Conservation (phyloP, 805 yeast species). For the Metschnikowia cerradonensis region DNA sequence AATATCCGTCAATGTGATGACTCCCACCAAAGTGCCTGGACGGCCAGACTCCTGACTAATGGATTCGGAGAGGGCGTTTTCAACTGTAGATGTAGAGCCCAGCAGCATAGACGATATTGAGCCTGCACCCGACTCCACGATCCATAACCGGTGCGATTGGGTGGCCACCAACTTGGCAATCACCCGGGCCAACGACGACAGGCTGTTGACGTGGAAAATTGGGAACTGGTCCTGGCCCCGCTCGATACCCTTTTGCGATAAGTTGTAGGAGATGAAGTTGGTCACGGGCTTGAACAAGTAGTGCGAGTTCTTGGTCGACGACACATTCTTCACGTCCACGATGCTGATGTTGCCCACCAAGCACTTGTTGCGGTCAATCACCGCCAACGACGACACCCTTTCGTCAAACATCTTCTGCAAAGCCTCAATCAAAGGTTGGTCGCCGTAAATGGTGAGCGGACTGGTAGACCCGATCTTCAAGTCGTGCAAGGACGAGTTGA, state of each 20-base stretch:
- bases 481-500: conserved; percentile 64
- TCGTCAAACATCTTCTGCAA: conserved; percentile 77
- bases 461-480: conserved; percentile 67
- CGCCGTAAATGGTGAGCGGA: conserved; percentile 82
- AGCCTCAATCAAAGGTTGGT: conserved; percentile 83
- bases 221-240: conserved; percentile 97
- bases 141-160: conserved; percentile 85
- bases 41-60: conserved; percentile 35
- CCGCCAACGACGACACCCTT: conserved; percentile 87
- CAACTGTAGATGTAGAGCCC: conserved; percentile 13
- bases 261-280: conserved; percentile 81
- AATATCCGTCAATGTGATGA: conserved; percentile 87
- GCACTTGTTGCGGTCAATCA: conserved; percentile 72
- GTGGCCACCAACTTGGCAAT: conserved; percentile 96
- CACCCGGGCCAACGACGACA: conserved; percentile 78
- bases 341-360: conserved; percentile 90
- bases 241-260: conserved; percentile 83
- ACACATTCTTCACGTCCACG: conserved; percentile 86
- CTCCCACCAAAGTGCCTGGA: conserved; percentile 85
- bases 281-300: conserved; percentile 77
- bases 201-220: conserved; percentile 83
- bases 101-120: conserved; percentile 9
- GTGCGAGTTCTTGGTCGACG: conserved; percentile 82
- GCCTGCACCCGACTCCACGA: conserved; percentile 46
- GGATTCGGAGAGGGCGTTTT: conserved; percentile 11